Percentiles rank a stretch among this genome's conserved stretches.
These are phyloP conservation scores for Starmerella geochares DNA, from an alignment of 805 yeast genomes.

Conservation along the genomic window DNA sequence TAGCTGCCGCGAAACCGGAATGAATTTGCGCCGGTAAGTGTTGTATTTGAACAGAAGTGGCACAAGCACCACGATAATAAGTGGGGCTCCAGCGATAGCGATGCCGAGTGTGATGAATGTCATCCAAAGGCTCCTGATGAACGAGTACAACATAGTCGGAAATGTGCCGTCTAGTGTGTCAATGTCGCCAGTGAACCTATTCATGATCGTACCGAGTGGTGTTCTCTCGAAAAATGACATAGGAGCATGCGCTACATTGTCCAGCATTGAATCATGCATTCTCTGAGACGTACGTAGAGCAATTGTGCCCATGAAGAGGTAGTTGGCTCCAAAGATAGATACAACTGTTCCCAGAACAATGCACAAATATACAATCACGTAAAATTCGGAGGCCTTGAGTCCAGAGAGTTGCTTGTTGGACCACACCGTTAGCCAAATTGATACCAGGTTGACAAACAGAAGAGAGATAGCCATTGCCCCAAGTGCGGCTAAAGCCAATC, in stretches of 20 bases:
- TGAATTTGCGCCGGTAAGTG: conserved; percentile 53
- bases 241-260: conserved; percentile 66
- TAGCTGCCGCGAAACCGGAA: conserved; percentile 56
- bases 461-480: conserved; percentile 8
- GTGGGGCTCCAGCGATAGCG: conserved; percentile 71
- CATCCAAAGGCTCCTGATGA: conserved; percentile 31
- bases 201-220: conserved; percentile 81
- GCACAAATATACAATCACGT: conserved; percentile 18
- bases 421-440: conserved; percentile 24
- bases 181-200: conserved; percentile 81
- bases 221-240: conserved; percentile 92
- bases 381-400: conserved; percentile 17
- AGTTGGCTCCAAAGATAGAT: conserved; percentile 10
- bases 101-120: conserved; percentile 39
- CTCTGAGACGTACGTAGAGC: conserved; percentile 12
- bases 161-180: conserved; percentile 70
- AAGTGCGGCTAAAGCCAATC: conserved; percentile 9
- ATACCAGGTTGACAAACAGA: conserved; percentile 12
- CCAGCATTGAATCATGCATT: conserved; percentile 60
- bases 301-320: conserved; percentile 17
- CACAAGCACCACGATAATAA: conserved; percentile 53
- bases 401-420: conserved; percentile 22
- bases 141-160: conserved; percentile 30
- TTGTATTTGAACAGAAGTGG: conserved; percentile 54
- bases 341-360: conserved; percentile 13